These are phyloP conservation scores for Phytophthora boehmeriae DNA, from an alignment of 352 stramenopile species.

Conservation along the genomic window DNA sequence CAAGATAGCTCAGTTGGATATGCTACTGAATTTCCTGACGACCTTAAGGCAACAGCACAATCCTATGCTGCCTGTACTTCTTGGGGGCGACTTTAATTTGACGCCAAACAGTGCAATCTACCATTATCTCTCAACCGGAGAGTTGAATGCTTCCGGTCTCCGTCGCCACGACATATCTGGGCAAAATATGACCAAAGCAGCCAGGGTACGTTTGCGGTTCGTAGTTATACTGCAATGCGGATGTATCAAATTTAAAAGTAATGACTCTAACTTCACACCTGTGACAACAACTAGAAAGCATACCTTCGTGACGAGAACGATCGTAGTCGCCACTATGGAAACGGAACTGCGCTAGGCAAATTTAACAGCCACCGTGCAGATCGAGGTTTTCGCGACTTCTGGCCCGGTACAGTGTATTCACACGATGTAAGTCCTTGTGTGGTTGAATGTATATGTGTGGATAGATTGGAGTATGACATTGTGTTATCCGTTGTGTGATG, in stretches of 20 bases:
- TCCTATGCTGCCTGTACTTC: slow-evolving; percentile 42
- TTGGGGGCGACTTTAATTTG: slow-evolving; percentile 78
- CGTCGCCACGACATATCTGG: slow-evolving; percentile 55
- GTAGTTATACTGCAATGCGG: not conserved
- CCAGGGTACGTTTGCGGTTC: slow-evolving; percentile 23
- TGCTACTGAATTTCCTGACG: slow-evolving; percentile 44
- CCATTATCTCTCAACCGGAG: slow-evolving; percentile 55
- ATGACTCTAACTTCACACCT: slow-evolving; percentile 1
- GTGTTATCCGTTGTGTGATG: not conserved
- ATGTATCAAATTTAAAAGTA: too few species aligned
- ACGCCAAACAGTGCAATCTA: slow-evolving; percentile 69
- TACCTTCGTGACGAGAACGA: slow-evolving; percentile 46
- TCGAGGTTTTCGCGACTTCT: slow-evolving; percentile 31
- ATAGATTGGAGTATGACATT: not conserved
- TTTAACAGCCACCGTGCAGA: slow-evolving; percentile 30
- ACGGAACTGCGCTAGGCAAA: slow-evolving; percentile 47
- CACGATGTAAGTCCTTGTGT: slow-evolving; percentile 31
- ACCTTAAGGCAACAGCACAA: slow-evolving; percentile 25
- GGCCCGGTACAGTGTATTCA: slow-evolving; percentile 16
- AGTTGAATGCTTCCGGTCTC: slow-evolving; percentile 48
- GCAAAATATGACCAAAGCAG: slow-evolving; percentile 37
- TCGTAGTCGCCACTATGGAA: slow-evolving; percentile 34
- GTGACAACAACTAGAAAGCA: slow-evolving; percentile 30
- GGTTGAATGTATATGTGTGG: not conserved
- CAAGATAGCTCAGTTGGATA: slow-evolving; percentile 65